Base-by-base conservation (phyloP, 1,139 yeast species). In the Lodderomyces jiufengensis region DNA sequence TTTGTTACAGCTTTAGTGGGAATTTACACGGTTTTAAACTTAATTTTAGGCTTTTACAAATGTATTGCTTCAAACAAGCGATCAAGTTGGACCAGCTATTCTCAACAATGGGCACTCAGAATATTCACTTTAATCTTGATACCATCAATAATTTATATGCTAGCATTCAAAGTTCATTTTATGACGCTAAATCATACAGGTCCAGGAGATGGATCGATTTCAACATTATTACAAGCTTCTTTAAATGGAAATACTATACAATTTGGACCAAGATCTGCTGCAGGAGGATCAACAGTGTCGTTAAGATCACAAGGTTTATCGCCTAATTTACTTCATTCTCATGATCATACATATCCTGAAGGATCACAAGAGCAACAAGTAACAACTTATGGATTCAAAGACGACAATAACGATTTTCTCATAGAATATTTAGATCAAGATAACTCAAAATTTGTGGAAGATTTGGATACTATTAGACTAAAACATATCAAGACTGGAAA, bases 1-100 rank as follows among this genome's bases (percentile, higher is more conserved):
- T 88, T 92, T 54, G 79, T 84, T 31, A 94, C 96, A 8, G 73
- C 77, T 0, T 63, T 90, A 16, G 84, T 90, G 37, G 99, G 99
- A 1, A 46, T 85, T n/a, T 92, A 88, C 63, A 84, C 88, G 3
- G 59, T 84, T 9, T 73, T 75, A 41, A 97, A 92, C 49, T 69
- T 92, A 39, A 70, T 80, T 65, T 67, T 80, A 48, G 78, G 80
- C 51, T 72, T 71, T 40, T 76, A 82, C 54, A 80, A 81, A 53
- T 33, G 52, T 20, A 41, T 48, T 4, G 16, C 24, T 3, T 48
- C 61, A 13, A 47, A 50, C 46, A 55, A 37, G 48, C 70, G 31
- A 44, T 64, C 61, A 4, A 27, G 49, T 4, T 36, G 51, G 50
- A 52, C 49, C 27, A 59, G 56, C 11, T 84, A 85, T 52, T 46